Base-by-base conservation (phyloP, 2,329 filamentous ascomycete species). In the Meredithiella fracta region DNA sequence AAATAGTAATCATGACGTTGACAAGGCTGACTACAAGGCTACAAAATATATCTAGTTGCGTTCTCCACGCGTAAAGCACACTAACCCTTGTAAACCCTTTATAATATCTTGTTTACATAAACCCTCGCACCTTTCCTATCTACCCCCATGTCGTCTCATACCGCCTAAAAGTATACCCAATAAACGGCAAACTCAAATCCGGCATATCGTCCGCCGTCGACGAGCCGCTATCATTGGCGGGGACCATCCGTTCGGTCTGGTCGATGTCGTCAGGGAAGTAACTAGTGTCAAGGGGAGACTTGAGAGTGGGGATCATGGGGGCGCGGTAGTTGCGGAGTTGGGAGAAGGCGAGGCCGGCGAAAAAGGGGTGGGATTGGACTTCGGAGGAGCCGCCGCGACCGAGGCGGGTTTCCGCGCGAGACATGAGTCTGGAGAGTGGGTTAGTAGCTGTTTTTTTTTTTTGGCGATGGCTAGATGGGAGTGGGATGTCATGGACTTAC, bases 221-320 rank as follows among this genome's bases (percentile, higher is more conserved):
- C 29, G 5, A 5, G 5, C 54, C 54, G 4, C 40, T 47, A 8
- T 55, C 52, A 2, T 26, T 17, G 4, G 47, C 53, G 3, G 56
- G 56, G 23, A 58, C 56, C 56, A 58, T 58, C 17, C 56, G 56
- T 31, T 96, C 90, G 56, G 89, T 91, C 73, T 97, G 91, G 64
- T 94, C 89, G 66, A 98, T 96, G 70, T 98, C 92, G 66, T 98
- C 92, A 8, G 92, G 92, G 81, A 98, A 98, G 75, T 98, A 97
- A 50, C 90, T 91, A 20, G 92, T 95, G 67, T 98, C 92, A 64
- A 95, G 85, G 68, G 92, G 92, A 60, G 88, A 94, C 59, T 86
- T 85, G 61, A 98, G 75, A 65, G 89, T 88, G 2, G 92, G 92
- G 72, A 97, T 91, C 67, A 98, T 98, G 0, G 92, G 92, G 58